Base-by-base conservation (phyloP, 2,329 filamentous ascomycete genomes). In the Eurotiales sp. region DNA sequence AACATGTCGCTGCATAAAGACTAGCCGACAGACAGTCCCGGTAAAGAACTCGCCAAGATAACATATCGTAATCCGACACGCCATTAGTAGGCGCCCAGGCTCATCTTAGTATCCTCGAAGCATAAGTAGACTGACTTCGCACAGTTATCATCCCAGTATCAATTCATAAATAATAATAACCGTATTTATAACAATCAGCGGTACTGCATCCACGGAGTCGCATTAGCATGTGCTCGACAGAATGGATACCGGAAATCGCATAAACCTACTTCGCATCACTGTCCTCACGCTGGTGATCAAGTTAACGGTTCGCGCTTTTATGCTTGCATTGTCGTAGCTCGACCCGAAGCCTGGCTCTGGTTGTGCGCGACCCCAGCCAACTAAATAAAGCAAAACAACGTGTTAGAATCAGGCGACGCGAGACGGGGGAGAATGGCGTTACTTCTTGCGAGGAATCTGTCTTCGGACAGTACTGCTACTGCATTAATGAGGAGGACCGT, bases 401-500 rank as follows among this genome's bases (percentile, higher is more conserved):
- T 8, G 10, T 46, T 44, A 50, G 45, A 43, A n/a, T 23, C 32
- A 21, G 30, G 7, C 12, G 27, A 30, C 2, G 19, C 3, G 12
- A 14, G 4, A 42, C 12, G 23, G 19, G n/a, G 8, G 17, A 10
- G 10, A 23, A 25, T 5, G 12, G 3, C 34, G 62, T 47, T 84
- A 86, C 74, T 90, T 72, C 89, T 84, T 52, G 86, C 87, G 59
- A 96, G 87, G 72, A 96, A 96, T 56, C 90, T 87, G 74, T 96
- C 90, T 82, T 96, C 91, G 62, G 90, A 95, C 58, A 97, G 86
- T 66, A 96, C 84, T 57, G 91, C 90, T 67, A 97, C 86, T 59
- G 90, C 89, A 73, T 99, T 99, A 73, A 93, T 85, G 67, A 97
- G 82, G 64, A 97, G 88, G 68, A 95, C 79, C 61, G 84, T 90